phyloP scores from a whole-genome alignment of 768 basidiomycete genomes.

The Leucocoprinus leucothites region DNA sequence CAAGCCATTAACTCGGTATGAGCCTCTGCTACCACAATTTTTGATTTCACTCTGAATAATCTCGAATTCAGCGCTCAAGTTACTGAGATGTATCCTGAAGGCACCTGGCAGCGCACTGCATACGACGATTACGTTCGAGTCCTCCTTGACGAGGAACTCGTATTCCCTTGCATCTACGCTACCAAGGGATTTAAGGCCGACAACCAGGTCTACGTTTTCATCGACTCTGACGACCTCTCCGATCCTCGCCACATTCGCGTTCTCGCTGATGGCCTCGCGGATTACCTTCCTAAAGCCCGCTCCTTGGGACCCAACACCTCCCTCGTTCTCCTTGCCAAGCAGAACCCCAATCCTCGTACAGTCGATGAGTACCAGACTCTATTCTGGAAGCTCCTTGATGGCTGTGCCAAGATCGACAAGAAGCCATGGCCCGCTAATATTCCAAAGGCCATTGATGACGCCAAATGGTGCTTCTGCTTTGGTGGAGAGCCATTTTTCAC shows the following conservation, averaged over 20 bases:
- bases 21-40: no score
- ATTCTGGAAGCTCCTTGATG: neutral
- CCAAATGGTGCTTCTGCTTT: conserved; percentile 4
- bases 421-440: neutral
- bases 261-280: neutral
- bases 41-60: no score
- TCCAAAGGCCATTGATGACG: neutral
- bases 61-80: neutral
- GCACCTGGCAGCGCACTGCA: no score
- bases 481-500: neutral
- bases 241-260: neutral
- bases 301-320: neutral
- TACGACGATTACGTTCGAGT: no score
- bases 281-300: neutral
- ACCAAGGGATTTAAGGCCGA: no score
- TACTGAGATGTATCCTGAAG: no score
- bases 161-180: no score
- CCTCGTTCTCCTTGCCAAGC: conserved; percentile 1
- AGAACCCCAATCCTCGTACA: neutral
- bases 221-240: no score
- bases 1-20: neutral
- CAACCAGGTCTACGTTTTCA: no score
- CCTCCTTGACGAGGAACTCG: no score
- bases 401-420: neutral
- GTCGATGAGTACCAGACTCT: neutral